Percentiles rank a stretch among this genome's conserved stretches.
Conservation (phyloP, 768 basidiomycete genomes). For the Psilocybe sp. region DNA sequence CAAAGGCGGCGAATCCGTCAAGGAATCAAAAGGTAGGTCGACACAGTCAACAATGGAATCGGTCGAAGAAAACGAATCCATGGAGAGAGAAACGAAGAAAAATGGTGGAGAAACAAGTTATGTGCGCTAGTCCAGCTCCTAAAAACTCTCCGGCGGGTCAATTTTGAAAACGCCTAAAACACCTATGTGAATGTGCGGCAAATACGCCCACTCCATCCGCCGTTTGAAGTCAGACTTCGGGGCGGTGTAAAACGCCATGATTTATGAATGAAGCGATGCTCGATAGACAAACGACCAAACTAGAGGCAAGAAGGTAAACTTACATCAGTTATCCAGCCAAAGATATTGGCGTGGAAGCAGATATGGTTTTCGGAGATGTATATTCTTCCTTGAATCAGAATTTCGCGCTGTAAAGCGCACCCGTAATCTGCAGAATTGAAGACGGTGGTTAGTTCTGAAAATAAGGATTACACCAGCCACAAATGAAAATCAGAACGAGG, state of each 20-base stretch:
- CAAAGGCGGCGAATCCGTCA: not conserved
- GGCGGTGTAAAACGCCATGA: not conserved
- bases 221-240: not conserved
- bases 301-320: conserved; percentile 25
- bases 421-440: conserved; percentile 74
- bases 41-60: not conserved
- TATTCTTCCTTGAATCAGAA: conserved; percentile 91
- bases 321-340: conserved; percentile 98
- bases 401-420: conserved; percentile 94
- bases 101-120: not conserved
- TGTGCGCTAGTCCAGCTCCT: not conserved
- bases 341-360: conserved; percentile 99
- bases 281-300: not conserved
- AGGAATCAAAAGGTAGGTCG: not conserved
- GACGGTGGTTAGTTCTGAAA: not conserved
- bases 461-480: conserved; percentile 1
- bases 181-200: not conserved
- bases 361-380: conserved; percentile 99
- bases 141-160: not conserved
- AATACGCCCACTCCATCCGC: not conserved
- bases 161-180: not conserved
- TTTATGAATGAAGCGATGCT: not conserved
- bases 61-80: conserved; percentile 2
- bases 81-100: not conserved
- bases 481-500: too few relatives aligned